phyloP scores from a whole-genome alignment of 2,329 filamentous ascomycete species.

The Monilinia vaccinii-corymbosi region DNA sequence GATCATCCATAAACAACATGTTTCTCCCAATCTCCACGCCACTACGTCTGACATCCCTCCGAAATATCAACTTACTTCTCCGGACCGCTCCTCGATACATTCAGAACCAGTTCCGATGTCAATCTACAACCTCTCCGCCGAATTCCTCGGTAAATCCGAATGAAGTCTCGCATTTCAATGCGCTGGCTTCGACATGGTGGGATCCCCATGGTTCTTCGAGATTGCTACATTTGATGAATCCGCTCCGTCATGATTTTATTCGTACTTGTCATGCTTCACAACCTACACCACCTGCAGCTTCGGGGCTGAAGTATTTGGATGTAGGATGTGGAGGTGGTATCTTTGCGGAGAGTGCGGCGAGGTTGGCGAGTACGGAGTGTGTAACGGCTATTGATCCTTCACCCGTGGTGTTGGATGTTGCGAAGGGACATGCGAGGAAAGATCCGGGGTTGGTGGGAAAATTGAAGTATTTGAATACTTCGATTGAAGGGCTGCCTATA shows the following conservation, averaged over 20 bases:
- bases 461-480: conserved; percentile 65
- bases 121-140: conserved; percentile 26
- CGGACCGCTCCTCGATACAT: conserved; percentile 26
- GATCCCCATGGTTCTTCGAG: conserved; percentile 87
- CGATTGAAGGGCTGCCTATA: conserved; percentile 59
- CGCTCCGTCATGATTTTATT: conserved; percentile 89
- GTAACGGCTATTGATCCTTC: conserved; percentile 76
- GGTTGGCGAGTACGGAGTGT: conserved; percentile 50
- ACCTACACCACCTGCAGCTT: conserved; percentile 32
- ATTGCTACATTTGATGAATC: conserved; percentile 96
- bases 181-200: conserved; percentile 93
- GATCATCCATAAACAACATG: conserved; percentile 6
- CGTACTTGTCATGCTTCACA: conserved; percentile 55
- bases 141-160: conserved; percentile 71
- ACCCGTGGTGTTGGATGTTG: conserved; percentile 63
- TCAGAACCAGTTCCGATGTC: conserved; percentile 23
- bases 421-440: conserved; percentile 61
- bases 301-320: conserved; percentile 66
- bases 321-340: conserved; percentile 95
- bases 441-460: conserved; percentile 59
- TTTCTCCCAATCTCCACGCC: conserved; percentile 11
- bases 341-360: conserved; percentile 80
- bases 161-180: conserved; percentile 91
- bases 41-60: conserved; percentile 23
- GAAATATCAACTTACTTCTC: conserved; percentile 27